These are phyloP conservation scores for Fusarium cicatricum DNA, from an alignment of 2,329 filamentous ascomycete species.

Conservation along the genomic window DNA sequence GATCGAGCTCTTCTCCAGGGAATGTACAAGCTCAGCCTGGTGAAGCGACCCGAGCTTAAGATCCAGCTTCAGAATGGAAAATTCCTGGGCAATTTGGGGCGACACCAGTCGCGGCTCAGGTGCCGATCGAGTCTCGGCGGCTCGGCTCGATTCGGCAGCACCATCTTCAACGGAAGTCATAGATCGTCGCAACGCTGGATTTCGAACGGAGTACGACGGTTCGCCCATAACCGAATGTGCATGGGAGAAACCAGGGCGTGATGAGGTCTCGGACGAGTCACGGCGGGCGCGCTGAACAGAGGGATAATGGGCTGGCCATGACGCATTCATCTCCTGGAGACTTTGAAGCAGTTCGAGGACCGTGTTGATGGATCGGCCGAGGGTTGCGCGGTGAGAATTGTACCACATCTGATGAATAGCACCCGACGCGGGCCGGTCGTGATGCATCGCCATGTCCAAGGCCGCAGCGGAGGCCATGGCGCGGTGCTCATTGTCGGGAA, in stretches of 20 bases:
- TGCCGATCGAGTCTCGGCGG: conserved; percentile 66
- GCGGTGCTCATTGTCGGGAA: conserved; percentile 67
- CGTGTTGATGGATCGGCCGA: conserved; percentile 87
- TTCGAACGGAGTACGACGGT: conserved; percentile 52
- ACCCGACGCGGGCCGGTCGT: conserved; percentile 67
- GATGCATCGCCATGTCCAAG: conserved; percentile 56
- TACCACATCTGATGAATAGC: conserved; percentile 95
- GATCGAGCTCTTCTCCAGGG: conserved; percentile 89
- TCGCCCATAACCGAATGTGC: conserved; percentile 68
- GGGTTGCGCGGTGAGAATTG: conserved; percentile 86
- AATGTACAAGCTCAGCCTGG: conserved; percentile 92
- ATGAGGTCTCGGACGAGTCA: conserved; percentile 53
- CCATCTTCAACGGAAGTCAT: conserved; percentile 70
- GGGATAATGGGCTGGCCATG: conserved; percentile 96
- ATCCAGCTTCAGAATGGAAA: conserved; percentile 94
- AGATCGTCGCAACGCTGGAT: conserved; percentile 69
- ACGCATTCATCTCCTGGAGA: conserved; percentile 86
- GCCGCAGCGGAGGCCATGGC: conserved; percentile 56
- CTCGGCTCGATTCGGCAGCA: conserved; percentile 75
- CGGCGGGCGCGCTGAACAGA: conserved; percentile 73
- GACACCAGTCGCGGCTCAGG: conserved; percentile 86
- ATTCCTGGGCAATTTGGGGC: conserved; percentile 93
- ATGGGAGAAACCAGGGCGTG: conserved; percentile 70
- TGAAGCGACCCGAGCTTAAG: conserved; percentile 87
- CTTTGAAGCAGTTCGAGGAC: conserved; percentile 85